A percentile compares a stretch with the other conserved stretches of the same genome.
Conservation (phyloP, 345 rosid species). For the Corymbia maculata region DNA sequence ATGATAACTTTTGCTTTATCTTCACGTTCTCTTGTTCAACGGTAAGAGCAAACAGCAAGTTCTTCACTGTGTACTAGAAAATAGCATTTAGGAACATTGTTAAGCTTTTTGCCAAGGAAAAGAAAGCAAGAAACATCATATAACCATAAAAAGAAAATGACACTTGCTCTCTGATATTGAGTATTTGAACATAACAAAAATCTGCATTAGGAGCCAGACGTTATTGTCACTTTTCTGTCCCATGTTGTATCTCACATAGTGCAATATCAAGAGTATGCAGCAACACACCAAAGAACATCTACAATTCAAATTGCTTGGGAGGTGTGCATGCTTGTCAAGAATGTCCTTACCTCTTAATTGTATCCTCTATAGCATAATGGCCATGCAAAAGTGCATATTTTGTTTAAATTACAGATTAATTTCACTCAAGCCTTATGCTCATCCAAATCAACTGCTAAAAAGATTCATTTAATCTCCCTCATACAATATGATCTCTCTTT, state of each 20-base stretch:
- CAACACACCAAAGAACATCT: background rate
- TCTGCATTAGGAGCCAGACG: background rate
- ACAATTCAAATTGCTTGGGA: background rate
- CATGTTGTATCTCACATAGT: background rate
- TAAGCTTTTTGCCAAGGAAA: background rate
- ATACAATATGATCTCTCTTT: background rate
- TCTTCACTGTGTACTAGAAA: constrained; percentile 81
- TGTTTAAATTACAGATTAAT: background rate
- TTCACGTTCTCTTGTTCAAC: constrained; percentile 69
- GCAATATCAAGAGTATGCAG: background rate
- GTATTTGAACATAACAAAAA: background rate
- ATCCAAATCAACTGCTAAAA: background rate
- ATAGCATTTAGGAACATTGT: background rate
- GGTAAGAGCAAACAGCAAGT: constrained; percentile 72
- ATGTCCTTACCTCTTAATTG: background rate
- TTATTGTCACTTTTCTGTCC: background rate
- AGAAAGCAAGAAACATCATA: background rate
- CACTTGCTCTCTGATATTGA: background rate
- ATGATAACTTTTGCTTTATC: constrained; percentile 56
- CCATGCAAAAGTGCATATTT: background rate
- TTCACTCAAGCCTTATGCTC: background rate
- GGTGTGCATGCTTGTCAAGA: background rate
- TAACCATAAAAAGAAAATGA: background rate
- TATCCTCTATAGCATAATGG: background rate
- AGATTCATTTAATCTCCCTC: background rate